Base-by-base conservation (phyloP, 768 basidiomycete species). In the Tulasnella sp. region DNA sequence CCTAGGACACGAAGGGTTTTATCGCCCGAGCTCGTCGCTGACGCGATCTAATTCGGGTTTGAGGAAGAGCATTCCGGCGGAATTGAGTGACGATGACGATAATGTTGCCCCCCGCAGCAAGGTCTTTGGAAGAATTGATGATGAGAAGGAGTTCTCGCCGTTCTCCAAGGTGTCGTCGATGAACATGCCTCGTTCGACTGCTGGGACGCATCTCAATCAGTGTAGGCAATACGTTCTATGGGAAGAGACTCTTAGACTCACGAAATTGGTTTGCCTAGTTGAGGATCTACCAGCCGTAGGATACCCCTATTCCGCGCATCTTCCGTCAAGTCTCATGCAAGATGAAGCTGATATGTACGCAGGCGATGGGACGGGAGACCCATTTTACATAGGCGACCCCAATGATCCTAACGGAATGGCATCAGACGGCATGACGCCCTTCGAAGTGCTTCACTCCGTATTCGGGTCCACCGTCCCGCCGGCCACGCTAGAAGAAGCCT, bases 361-460 rank as follows among this genome's bases (percentile, higher is more conserved):
- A 81, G 36, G 44, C 56, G 72, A 80, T 76, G 77, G 4, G 10
- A 81, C 77, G 12, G 80, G 76, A 71, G 62, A 82, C 80, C 77
- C 81, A 38, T 77, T 77, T 34, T 77, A 77, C 34, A n/a, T 7
- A 19, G 46, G 48, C 1, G 75, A 36, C 19, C 24, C 75, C 6
- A 34, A 62, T 14, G 76, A 77, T 52, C 76, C 34, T 27, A 62
- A 8, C 27, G 76, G 76, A 12, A 58, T 58, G 31, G 76, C 19
- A 42, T 93, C 92, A 0, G 93, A 94, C 84, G 96, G 96, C 68
- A 97, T 99, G 95, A 97, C 97, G 0, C 98, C 98, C 0, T 93
- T 99, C 83, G 98, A 99, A 83, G 96, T 98, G 62, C 92, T 99
- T 27, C 91, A 90, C 84, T 96, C 94, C 62, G 94, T 99, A 52